Conservation (phyloP, 257 asterid species). For the Nicotiana otophora region DNA sequence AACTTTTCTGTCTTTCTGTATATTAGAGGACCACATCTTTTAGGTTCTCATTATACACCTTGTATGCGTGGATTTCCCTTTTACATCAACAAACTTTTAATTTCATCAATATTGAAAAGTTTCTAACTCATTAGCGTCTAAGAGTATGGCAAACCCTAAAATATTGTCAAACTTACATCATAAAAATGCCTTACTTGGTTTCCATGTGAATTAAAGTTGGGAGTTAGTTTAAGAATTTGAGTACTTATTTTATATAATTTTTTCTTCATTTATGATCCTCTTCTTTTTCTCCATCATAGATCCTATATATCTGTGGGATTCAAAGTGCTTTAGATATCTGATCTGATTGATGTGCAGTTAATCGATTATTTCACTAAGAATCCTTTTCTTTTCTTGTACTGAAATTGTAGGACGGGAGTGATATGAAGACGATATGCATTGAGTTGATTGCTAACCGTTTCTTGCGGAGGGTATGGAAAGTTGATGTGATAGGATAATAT, state of each 20-base stretch:
- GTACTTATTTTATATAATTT: neutral
- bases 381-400: constrained; percentile 7
- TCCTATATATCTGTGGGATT: neutral
- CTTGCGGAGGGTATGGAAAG: constrained; percentile 71
- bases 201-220: neutral
- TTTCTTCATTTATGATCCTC: neutral
- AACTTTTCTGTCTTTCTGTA: neutral
- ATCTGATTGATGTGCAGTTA: neutral
- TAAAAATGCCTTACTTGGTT: neutral
- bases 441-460: constrained; percentile 98
- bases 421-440: constrained; percentile 62
- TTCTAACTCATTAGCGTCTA: neutral
- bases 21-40: neutral
- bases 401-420: constrained; percentile 43
- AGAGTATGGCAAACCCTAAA: neutral
- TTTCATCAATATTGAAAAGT: neutral
- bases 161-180: neutral
- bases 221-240: neutral
- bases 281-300: neutral
- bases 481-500: neutral
- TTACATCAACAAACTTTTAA: neutral
- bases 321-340: neutral
- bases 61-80: neutral
- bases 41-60: neutral
- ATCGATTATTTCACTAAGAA: neutral